These are phyloP conservation scores for Erythrophleum ivorense DNA, from an alignment of 331 rosid genomes.

Conservation along the genomic window DNA sequence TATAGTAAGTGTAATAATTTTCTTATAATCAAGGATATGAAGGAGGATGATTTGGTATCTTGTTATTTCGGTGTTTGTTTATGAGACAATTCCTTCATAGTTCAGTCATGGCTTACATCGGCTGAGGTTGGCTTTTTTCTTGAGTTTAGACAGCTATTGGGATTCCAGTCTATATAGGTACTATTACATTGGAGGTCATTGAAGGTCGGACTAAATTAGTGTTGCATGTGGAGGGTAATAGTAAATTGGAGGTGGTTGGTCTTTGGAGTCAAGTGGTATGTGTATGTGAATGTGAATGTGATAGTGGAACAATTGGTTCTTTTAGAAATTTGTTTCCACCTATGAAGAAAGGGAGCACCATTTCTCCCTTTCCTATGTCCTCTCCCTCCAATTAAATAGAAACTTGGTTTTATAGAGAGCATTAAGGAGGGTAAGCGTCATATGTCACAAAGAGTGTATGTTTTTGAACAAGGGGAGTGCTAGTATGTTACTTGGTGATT, in stretches of 20 bases:
- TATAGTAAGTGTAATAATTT: background rate
- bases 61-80: background rate
- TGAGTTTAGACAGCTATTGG: background rate
- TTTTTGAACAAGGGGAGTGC: background rate
- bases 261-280: background rate
- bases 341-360: background rate
- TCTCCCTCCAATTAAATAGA: background rate
- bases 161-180: background rate
- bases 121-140: background rate
- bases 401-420: background rate
- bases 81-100: background rate
- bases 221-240: background rate
- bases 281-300: background rate
- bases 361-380: background rate
- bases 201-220: background rate
- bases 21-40: background rate
- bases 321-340: background rate
- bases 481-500: background rate
- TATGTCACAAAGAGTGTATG: background rate
- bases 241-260: background rate
- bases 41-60: background rate
- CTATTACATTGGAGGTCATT: background rate
- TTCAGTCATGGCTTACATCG: background rate
- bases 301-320: background rate
- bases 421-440: background rate